Evolutionary conservation across 2,329 filamentous ascomycete species (phyloP), one percentile per base, ranked within the genome.

Genomic region (Aspergillus arachidicola): DNA sequence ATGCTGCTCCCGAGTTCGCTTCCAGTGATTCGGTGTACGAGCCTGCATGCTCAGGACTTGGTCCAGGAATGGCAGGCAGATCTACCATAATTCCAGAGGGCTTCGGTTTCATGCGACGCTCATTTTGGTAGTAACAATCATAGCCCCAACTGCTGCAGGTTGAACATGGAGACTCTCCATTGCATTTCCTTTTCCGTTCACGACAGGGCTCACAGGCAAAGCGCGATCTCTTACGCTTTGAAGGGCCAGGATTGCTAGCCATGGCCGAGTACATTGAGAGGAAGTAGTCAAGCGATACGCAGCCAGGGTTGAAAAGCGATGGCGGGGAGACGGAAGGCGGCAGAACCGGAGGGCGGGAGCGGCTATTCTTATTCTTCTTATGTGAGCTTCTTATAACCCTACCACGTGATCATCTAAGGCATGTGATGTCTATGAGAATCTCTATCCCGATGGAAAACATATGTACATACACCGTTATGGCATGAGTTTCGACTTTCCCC

Each of bases 1-100:
- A 87, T 0, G 83, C 83, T 0, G 85, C 81, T 0, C 83, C 83
- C 0, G 84, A 86, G 65, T 87, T 87, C 46, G 84, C 84, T 61
- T 86, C 83, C 12, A 86, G 19, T 19, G 48, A 32, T 28, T 51
- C 48, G 3, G 48, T 51, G 28, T 51, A 51, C 5, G 48, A 51
- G 19, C 48, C 28, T 1, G 48, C 28, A 32, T 51, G 16, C 26
- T n/a, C 48, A 30, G 48, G 26, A 34, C 48, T 51, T 2, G 48
- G 28, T 7, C n/a, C 21, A 26, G 26, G 23, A 5, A 48, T 48
- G 23, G 21, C 21, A 23, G 48, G 26, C 19, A 10, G 26, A 11
- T 51, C 48, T 9, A 9, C 16, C 26, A 51, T n/a, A 1, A 51
- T 14, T 2, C 6, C 7, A 4, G 14, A 12, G 48, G 48, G 4